Evolutionary conservation across 73 alveolate species (phyloP).

Genomic region (Paramecium biaurelia): DNA sequence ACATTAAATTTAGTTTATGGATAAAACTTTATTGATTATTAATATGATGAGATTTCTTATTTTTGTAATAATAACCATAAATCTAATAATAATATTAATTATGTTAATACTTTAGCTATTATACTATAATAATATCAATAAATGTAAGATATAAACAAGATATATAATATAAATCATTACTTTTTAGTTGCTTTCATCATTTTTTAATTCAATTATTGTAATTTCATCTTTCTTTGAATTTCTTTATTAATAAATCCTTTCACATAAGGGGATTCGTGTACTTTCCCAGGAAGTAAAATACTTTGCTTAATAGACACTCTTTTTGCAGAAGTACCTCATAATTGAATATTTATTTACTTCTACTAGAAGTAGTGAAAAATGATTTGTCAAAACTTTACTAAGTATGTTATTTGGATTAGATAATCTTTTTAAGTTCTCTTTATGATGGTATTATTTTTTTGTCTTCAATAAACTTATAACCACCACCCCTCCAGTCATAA

Average conservation of each 20-base stretch:
- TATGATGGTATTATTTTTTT: neutral
- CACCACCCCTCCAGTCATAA: slow-evolving; percentile 46
- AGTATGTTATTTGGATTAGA: neutral
- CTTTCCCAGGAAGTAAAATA: neutral
- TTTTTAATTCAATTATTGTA: slow-evolving; percentile 9
- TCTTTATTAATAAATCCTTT: slow-evolving; percentile 28
- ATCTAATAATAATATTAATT: no score
- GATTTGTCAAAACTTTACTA: slow-evolving; percentile 5
- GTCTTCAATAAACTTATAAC: neutral
- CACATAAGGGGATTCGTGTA: slow-evolving; percentile 36
- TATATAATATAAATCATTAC: neutral
- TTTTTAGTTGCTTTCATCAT: slow-evolving; percentile 8
- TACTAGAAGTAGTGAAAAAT: neutral
- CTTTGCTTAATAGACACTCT: neutral
- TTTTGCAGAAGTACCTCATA: neutral
- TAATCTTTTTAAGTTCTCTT: neutral
- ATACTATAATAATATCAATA: no score
- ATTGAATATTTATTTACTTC: neutral
- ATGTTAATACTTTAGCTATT: no score
- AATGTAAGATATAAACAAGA: neutral
- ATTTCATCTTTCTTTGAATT: slow-evolving; percentile 7
- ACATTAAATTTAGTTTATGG: neutral
- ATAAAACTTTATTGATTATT: no score
- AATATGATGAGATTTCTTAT: no score
- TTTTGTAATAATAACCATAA: no score